Evolutionary conservation across 106 monocot species (phyloP).

Genomic region (Dendrobium huoshanense): DNA sequence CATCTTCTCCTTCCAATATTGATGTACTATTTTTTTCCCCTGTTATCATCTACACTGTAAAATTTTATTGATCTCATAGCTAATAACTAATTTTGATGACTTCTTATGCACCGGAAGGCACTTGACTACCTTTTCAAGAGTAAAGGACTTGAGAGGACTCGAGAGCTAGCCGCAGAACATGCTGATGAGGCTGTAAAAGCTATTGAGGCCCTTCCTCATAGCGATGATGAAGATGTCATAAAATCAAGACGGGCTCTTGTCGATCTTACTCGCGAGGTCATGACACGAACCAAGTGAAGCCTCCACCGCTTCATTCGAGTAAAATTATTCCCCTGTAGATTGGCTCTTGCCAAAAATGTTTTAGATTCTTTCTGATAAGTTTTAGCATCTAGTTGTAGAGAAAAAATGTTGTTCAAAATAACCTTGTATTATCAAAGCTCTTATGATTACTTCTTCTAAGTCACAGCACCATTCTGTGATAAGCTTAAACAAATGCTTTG

Average conservation of each 20-base stretch:
- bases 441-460: background rate
- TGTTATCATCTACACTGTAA: background rate
- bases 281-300: constrained; percentile 35
- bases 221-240: constrained; percentile 34
- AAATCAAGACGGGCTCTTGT: constrained; percentile 43
- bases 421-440: background rate
- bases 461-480: background rate
- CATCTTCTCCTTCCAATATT: no score
- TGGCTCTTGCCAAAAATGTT: no score
- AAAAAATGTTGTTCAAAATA: background rate
- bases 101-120: constrained; percentile 28
- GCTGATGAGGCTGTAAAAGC: constrained; percentile 33
- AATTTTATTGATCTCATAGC: background rate
- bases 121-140: constrained; percentile 67
- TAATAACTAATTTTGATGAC: background rate
- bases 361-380: no score
- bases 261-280: constrained; percentile 32
- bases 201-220: constrained; percentile 39
- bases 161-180: constrained; percentile 39
- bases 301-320: background rate
- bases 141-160: constrained; percentile 55
- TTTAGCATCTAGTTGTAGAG: no score
- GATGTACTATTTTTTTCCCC: background rate
- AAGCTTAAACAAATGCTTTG: background rate
- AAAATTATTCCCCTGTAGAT: background rate